Percentiles rank a stretch among this genome's conserved stretches.
Conservation (phyloP, 2,329 filamentous ascomycete genomes). For the Colletotrichum tabaci region DNA sequence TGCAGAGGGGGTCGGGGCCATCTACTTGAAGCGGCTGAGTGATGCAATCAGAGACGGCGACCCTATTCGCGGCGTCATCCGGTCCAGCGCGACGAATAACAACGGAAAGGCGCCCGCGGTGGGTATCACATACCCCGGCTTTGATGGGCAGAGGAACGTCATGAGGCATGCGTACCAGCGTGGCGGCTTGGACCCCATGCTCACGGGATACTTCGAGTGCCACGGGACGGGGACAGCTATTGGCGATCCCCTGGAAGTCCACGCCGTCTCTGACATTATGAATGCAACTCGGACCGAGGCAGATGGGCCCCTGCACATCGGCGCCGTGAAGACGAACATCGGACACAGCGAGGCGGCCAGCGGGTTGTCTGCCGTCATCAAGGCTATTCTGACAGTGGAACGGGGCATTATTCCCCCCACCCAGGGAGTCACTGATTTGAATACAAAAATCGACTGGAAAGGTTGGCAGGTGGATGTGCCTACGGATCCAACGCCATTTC, state of each 20-base stretch:
- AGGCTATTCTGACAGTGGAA: slow-evolving; percentile 47
- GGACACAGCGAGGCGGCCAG: slow-evolving; percentile 49
- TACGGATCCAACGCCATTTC: too few species aligned
- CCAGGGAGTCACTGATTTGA: slow-evolving; percentile 46
- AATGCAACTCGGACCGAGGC: slow-evolving; percentile 27
- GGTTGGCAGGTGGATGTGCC: neutral
- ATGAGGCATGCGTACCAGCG: slow-evolving; percentile 36
- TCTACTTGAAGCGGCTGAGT: slow-evolving; percentile 52
- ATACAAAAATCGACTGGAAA: slow-evolving; percentile 43
- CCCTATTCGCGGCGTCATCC: slow-evolving; percentile 46
- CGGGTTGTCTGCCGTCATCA: slow-evolving; percentile 48
- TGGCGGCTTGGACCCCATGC: slow-evolving; percentile 39
- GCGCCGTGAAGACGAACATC: slow-evolving; percentile 45
- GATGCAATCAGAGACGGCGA: slow-evolving; percentile 48
- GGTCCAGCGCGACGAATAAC: slow-evolving; percentile 34
- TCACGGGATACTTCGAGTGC: slow-evolving; percentile 54
- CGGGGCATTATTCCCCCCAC: slow-evolving; percentile 49
- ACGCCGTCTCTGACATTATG: slow-evolving; percentile 51
- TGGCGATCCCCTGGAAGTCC: slow-evolving; percentile 59
- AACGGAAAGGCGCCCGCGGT: slow-evolving; percentile 45
- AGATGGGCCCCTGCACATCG: neutral
- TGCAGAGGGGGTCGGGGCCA: slow-evolving; percentile 50
- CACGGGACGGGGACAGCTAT: slow-evolving; percentile 62
- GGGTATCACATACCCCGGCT: slow-evolving; percentile 46
- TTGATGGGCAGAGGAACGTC: slow-evolving; percentile 43